Percentiles rank a stretch among this genome's conserved stretches.
Conservation (phyloP, 2,329 filamentous ascomycete genomes). For the Hymenoscyphus linearis region DNA sequence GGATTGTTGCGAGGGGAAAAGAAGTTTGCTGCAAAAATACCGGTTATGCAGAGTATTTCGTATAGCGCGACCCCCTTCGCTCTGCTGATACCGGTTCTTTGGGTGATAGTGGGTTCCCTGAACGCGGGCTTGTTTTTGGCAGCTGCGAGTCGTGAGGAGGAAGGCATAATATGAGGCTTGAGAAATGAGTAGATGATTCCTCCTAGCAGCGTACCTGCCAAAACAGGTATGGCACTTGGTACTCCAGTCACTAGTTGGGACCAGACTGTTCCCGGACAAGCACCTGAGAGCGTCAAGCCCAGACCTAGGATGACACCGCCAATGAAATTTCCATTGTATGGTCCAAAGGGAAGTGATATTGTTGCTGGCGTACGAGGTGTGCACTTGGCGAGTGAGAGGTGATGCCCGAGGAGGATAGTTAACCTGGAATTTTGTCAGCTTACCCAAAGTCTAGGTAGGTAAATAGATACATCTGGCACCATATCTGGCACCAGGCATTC, state of each 20-base stretch:
- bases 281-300: slow-evolving; percentile 59
- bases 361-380: slow-evolving; percentile 41
- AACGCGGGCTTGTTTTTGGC: neutral
- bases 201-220: slow-evolving; percentile 50
- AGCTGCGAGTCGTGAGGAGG: neutral
- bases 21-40: slow-evolving; percentile 8
- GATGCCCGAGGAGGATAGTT: slow-evolving; percentile 41
- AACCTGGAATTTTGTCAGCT: slow-evolving; percentile 32
- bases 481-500: too few relatives aligned
- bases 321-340: slow-evolving; percentile 58
- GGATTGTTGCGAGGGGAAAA: slow-evolving; percentile 7
- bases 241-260: slow-evolving; percentile 53
- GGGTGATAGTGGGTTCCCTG: slow-evolving; percentile 20
- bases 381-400: slow-evolving; percentile 33
- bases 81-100: slow-evolving; percentile 12
- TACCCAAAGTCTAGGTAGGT: neutral
- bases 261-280: slow-evolving; percentile 61
- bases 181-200: slow-evolving; percentile 42
- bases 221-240: slow-evolving; percentile 44
- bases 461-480: neutral
- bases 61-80: slow-evolving; percentile 14
- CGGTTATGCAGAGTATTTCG: slow-evolving; percentile 16
- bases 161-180: neutral
- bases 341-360: slow-evolving; percentile 41
- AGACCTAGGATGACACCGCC: slow-evolving; percentile 56